phyloP scores from a whole-genome alignment of 164 flowering plant species.

The Macadamia integrifolia region DNA sequence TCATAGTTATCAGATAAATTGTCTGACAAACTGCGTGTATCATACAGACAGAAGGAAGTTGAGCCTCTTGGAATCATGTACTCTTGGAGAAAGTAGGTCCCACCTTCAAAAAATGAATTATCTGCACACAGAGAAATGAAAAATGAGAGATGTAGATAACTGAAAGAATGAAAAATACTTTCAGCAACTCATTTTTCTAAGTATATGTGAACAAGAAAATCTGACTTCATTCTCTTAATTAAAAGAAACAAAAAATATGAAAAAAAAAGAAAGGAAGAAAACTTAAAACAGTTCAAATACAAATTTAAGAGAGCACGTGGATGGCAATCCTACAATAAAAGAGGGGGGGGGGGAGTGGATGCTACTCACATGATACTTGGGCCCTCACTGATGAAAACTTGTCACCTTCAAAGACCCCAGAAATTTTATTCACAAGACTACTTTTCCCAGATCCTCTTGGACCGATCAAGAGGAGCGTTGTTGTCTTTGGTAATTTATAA shows the following conservation, averaged over 20 bases:
- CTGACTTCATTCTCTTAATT: background rate
- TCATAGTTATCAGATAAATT: constrained; percentile 36
- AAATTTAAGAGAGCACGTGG: background rate
- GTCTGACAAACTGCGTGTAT: constrained; percentile 63
- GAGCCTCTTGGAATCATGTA: constrained; percentile 64
- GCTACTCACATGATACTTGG: constrained; percentile 61
- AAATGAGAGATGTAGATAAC: background rate
- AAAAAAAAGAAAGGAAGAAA: too few relatives aligned
- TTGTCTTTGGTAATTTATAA: constrained; percentile 51
- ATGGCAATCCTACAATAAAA: too few relatives aligned
- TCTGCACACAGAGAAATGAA: constrained; percentile 28
- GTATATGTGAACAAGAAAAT: background rate
- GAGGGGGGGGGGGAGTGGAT: too few relatives aligned
- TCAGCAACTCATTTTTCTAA: background rate
- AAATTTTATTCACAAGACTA: constrained; percentile 69
- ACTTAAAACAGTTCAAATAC: too few relatives aligned
- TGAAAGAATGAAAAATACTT: background rate
- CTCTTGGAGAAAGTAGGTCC: constrained; percentile 70
- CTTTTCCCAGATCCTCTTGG: constrained; percentile 86
- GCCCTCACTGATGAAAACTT: constrained; percentile 56
- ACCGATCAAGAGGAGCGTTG: constrained; percentile 61
- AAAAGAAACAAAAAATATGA: background rate
- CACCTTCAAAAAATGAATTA: constrained; percentile 44
- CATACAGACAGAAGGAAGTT: constrained; percentile 65
- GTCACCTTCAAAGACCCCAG: constrained; percentile 55